Evolutionary conservation across 2,329 filamentous ascomycete species (phyloP), one percentile per base, ranked within the genome.

Genomic region (Verticillium isaacii): DNA sequence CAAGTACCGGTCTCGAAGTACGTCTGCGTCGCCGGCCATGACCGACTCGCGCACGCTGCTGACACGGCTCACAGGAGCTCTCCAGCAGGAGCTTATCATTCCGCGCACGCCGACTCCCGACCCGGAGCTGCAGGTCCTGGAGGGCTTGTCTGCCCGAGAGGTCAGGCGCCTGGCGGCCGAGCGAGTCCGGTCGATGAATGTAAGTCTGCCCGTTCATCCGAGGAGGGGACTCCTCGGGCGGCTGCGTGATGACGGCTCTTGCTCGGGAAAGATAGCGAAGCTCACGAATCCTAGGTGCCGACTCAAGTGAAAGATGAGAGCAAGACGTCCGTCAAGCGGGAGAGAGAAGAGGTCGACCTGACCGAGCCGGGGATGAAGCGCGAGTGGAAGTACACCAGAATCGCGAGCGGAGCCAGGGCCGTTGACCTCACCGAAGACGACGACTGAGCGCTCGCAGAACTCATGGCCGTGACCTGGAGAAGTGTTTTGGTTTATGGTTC

Each of bases 1-100:
- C 62, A 68, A 67, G 32, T 72, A 72, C 45, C 63, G 68, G 14
- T 68, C 65, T 23, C 59, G 61, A 34, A 62, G 69, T 68, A 62
- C 19, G 65, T 55, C 36, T 39, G 8, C 32, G 32, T 55, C 6
- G 3, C 25, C 17, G 6, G 14, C 11, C 7, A 62, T 32, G 39
- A 29, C 15, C n/a, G 32, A 14, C 23, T n/a, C 6, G 5, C 12
- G 41, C 19, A 5, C 55, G 60, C 15, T 60, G 56, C 17, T 56
- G 32, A 29, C 32, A 55, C 36, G 23, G 37, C 7, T 12, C 12
- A 6, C 11, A 69, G 68, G 65, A 34, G 65, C 68, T 15, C 64
- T 70, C 6, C 60, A 67, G 39, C 56, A 58, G 14, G 65, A 69
- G 41, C 56, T 64, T 15, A 41, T 70, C 25, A 63, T 70, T 19